A percentile compares a stretch with the other conserved stretches of the same genome.
phyloP scores from a whole-genome alignment of 2,329 filamentous ascomycete species.

The Ceratocystis eucalypticola region DNA sequence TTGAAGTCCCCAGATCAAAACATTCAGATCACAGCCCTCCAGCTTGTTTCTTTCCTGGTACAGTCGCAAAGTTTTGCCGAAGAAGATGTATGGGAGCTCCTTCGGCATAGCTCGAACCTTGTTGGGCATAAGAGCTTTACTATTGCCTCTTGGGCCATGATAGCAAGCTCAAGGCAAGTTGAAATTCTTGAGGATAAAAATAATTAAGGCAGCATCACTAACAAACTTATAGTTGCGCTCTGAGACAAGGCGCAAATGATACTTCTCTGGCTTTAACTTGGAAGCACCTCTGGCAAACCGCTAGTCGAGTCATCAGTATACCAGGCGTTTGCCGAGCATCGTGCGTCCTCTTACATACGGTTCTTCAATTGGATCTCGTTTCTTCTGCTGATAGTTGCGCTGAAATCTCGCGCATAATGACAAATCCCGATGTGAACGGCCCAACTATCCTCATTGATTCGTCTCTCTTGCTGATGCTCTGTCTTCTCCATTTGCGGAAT shows the following conservation, averaged over 20 bases:
- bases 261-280: conserved; percentile 34
- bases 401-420: conserved; percentile 57
- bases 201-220: conserved; percentile 18
- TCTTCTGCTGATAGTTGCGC: conserved; percentile 53
- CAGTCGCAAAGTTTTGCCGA: conserved; percentile 32
- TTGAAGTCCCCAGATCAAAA: conserved; percentile 33
- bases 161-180: conserved; percentile 63
- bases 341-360: conserved; percentile 54
- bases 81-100: conserved; percentile 40
- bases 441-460: conserved; percentile 70
- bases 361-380: conserved; percentile 54
- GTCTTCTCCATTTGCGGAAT: conserved; percentile 52
- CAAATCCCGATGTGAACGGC: conserved; percentile 67
- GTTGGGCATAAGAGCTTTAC: conserved; percentile 56
- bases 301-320: conserved; percentile 56
- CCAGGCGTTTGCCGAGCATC: conserved; percentile 61
- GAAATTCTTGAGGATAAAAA: neutral
- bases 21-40: conserved; percentile 39
- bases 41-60: conserved; percentile 45
- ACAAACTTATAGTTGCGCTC: conserved; percentile 26
- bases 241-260: conserved; percentile 18
- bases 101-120: conserved; percentile 43
- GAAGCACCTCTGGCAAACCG: conserved; percentile 63
- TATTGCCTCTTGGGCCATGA: conserved; percentile 67
- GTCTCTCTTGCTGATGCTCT: conserved; percentile 57